Percentiles rank a stretch among this genome's conserved stretches.
Conservation (phyloP, 2,329 filamentous ascomycete genomes). For the Mycogone perniciosa region DNA sequence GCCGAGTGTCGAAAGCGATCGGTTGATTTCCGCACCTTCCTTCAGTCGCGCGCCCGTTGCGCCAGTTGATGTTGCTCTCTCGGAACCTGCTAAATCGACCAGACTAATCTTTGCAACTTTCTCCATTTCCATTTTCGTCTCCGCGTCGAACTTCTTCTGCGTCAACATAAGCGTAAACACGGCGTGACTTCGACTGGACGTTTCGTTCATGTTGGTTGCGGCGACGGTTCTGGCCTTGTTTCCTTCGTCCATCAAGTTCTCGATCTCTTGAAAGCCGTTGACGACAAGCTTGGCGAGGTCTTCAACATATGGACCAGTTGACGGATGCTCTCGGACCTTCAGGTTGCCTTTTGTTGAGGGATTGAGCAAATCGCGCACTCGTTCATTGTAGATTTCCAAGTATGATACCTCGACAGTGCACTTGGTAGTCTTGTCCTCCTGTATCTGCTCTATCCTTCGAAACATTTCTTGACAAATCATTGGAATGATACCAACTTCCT, state of each 20-base stretch:
- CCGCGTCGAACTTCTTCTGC: slow-evolving; percentile 82
- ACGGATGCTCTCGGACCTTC: slow-evolving; percentile 95
- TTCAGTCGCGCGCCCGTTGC: slow-evolving; percentile 92
- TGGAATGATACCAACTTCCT: slow-evolving; percentile 92
- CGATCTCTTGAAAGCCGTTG: slow-evolving; percentile 88
- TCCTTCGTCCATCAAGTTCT: slow-evolving; percentile 97
- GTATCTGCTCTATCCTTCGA: slow-evolving; percentile 66
- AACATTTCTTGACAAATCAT: slow-evolving; percentile 99
- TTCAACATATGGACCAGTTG: slow-evolving; percentile 95
- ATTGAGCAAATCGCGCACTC: slow-evolving; percentile 91
- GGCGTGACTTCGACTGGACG: slow-evolving; percentile 93
- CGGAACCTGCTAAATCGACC: slow-evolving; percentile 95
- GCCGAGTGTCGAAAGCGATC: slow-evolving; percentile 90
- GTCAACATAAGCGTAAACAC: slow-evolving; percentile 96
- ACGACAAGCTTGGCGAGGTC: slow-evolving; percentile 94
- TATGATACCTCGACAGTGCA: slow-evolving; percentile 98
- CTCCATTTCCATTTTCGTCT: slow-evolving; percentile 95
- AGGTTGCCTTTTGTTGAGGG: slow-evolving; percentile 93
- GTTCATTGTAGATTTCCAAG: slow-evolving; percentile 98
- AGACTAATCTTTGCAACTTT: slow-evolving; percentile 97
- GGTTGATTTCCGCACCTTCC: slow-evolving; percentile 97
- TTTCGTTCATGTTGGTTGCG: slow-evolving; percentile 99
- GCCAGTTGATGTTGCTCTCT: slow-evolving; percentile 93
- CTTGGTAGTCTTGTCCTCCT: slow-evolving; percentile 66
- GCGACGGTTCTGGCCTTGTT: slow-evolving; percentile 98